phyloP scores from a whole-genome alignment of 805 yeast genomes.

The Suhomyces sp. region DNA sequence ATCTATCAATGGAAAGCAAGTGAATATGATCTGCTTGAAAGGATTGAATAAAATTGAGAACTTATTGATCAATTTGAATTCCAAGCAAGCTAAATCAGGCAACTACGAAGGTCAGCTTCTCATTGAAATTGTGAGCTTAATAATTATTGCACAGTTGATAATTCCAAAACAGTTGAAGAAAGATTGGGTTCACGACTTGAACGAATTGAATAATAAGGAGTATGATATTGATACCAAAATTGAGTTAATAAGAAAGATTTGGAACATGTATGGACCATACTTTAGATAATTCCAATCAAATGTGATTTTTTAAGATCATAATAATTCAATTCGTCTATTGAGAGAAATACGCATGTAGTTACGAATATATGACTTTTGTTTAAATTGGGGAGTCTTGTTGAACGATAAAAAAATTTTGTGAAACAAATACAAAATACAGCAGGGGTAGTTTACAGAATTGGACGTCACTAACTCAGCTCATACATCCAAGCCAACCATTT shows the following conservation, averaged over 20 bases:
- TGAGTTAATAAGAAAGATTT: conserved; percentile 53
- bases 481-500: too few species aligned
- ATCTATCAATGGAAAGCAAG: conserved; percentile 30
- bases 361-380: too few species aligned
- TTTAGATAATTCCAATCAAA: conserved; percentile 19
- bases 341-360: too few species aligned
- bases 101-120: conserved; percentile 57
- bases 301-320: too few species aligned
- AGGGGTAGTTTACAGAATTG: too few species aligned
- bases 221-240: conserved; percentile 40
- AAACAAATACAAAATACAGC: too few species aligned
- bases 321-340: too few species aligned
- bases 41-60: conserved; percentile 60
- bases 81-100: conserved; percentile 12
- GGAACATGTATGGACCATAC: conserved; percentile 56
- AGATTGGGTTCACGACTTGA: conserved; percentile 65
- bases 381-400: too few species aligned
- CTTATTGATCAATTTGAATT: conserved; percentile 30
- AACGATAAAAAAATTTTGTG: too few species aligned
- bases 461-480: too few species aligned
- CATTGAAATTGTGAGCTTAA: conserved; percentile 63
- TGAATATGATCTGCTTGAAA: conserved; percentile 38
- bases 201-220: conserved; percentile 50
- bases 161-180: conserved; percentile 49
- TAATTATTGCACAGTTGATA: conserved; percentile 46